Evolutionary conservation across 2,329 filamentous ascomycete genomes (phyloP).

Genomic region (Colletotrichum lentis): DNA sequence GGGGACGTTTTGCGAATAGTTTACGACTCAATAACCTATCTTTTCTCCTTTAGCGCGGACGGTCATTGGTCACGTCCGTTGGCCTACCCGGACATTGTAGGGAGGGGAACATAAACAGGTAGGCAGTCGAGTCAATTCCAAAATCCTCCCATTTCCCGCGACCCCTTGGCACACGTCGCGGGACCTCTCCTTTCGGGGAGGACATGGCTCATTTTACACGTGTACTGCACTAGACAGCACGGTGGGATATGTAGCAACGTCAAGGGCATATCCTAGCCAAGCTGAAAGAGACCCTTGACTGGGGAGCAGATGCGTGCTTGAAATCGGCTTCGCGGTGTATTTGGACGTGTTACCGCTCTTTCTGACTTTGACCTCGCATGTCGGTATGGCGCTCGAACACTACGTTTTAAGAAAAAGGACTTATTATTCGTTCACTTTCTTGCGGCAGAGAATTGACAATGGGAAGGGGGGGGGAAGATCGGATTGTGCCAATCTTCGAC

Average conservation of each 20-base stretch:
- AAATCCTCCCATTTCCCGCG: neutral
- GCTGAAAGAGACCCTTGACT: conserved; percentile 17
- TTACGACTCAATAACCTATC: neutral
- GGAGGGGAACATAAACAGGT: neutral
- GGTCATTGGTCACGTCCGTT: neutral
- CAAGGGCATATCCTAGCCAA: conserved; percentile 21
- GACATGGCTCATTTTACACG: conserved; percentile 14
- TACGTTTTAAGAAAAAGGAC: no score
- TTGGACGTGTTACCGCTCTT: conserved; percentile 5
- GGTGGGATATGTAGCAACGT: conserved; percentile 2
- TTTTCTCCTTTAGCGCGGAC: neutral
- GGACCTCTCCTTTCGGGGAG: neutral
- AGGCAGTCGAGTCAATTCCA: neutral
- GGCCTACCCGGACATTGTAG: neutral
- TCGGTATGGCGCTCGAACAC: neutral
- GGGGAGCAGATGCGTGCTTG: conserved; percentile 20
- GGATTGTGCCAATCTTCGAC: no score
- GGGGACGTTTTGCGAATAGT: neutral
- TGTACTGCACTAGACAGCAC: neutral
- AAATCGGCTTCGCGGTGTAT: neutral
- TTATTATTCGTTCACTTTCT: no score
- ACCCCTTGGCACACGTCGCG: neutral
- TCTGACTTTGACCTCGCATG: conserved; percentile 12
- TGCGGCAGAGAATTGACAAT: neutral
- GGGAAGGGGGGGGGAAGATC: no score